phyloP scores from a whole-genome alignment of 1,284 basidiomycete genomes.

The Phenoliferia sp. region DNA sequence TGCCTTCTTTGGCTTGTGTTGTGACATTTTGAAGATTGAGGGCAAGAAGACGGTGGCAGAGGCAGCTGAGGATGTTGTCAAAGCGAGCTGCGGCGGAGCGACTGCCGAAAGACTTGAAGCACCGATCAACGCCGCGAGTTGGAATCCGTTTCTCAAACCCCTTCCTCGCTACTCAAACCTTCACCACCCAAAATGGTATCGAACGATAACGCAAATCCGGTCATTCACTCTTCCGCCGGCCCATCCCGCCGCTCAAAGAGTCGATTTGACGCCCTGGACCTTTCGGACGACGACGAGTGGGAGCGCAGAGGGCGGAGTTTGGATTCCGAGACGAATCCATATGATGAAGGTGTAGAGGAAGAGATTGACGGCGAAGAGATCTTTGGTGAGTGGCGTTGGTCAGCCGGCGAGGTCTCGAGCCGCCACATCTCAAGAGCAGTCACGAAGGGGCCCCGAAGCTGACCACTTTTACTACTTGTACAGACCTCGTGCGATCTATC shows the following conservation, averaged over 20 bases:
- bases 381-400: conserved; percentile 50
- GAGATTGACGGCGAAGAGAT: conserved; percentile 63
- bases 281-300: conserved; percentile 32
- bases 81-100: too few relatives aligned
- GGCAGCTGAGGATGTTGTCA: too few relatives aligned
- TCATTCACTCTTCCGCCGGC: conserved; percentile 22
- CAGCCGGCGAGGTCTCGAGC: background rate
- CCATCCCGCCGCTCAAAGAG: conserved; percentile 6
- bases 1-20: background rate
- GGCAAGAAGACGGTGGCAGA: background rate
- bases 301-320: conserved; percentile 15
- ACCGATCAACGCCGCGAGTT: background rate
- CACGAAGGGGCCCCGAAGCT: background rate
- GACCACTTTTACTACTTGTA: too few relatives aligned
- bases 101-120: too few relatives aligned
- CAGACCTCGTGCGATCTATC: conserved; percentile 79
- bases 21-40: background rate
- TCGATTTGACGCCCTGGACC: conserved; percentile 27
- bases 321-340: conserved; percentile 7
- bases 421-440: too few relatives aligned
- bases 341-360: conserved; percentile 8
- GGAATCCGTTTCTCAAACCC: background rate
- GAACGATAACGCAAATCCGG: conserved; percentile 37
- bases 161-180: background rate
- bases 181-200: background rate